These are phyloP conservation scores for Galerina sulciceps DNA, from an alignment of 768 basidiomycete genomes.

Conservation along the genomic window DNA sequence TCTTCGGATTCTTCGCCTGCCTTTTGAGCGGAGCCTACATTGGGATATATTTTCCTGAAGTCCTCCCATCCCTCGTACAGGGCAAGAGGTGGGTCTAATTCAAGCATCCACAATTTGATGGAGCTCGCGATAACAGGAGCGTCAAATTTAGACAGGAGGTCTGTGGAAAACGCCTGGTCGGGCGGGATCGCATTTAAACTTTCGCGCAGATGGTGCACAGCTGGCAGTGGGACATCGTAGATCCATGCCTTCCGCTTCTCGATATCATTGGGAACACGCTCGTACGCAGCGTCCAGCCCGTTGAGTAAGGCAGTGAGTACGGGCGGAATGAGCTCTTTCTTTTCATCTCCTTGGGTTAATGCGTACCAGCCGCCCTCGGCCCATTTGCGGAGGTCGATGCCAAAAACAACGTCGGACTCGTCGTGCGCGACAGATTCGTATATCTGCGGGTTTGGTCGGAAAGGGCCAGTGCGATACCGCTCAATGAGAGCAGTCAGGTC, in stretches of 20 bases:
- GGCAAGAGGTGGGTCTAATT: constrained; percentile 85
- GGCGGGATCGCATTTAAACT: constrained; percentile 74
- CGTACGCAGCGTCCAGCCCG: constrained; percentile 68
- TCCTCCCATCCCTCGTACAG: constrained; percentile 94
- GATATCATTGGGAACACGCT: constrained; percentile 60
- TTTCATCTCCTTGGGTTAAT: constrained; percentile 55
- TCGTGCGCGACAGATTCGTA: constrained; percentile 87
- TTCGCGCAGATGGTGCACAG: constrained; percentile 86
- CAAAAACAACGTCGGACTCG: constrained; percentile 86
- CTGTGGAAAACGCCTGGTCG: constrained; percentile 56
- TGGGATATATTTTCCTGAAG: constrained; percentile 83
- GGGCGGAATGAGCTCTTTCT: constrained; percentile 70
- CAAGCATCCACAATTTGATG: constrained; percentile 90
- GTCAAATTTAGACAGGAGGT: constrained; percentile 69
- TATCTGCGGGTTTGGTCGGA: constrained; percentile 82
- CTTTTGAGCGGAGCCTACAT: constrained; percentile 59
- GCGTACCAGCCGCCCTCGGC: constrained; percentile 80
- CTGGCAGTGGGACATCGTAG: constrained; percentile 87
- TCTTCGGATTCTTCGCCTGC: constrained; percentile 58
- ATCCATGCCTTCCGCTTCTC: constrained; percentile 94
- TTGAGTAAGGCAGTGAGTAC: constrained; percentile 71
- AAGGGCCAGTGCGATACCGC: constrained; percentile 91
- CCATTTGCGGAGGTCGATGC: constrained; percentile 91
- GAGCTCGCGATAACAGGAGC: constrained; percentile 84
- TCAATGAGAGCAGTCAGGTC: constrained; percentile 89